Conservation (phyloP, 306 rosid genomes). For the Quercus parvula region DNA sequence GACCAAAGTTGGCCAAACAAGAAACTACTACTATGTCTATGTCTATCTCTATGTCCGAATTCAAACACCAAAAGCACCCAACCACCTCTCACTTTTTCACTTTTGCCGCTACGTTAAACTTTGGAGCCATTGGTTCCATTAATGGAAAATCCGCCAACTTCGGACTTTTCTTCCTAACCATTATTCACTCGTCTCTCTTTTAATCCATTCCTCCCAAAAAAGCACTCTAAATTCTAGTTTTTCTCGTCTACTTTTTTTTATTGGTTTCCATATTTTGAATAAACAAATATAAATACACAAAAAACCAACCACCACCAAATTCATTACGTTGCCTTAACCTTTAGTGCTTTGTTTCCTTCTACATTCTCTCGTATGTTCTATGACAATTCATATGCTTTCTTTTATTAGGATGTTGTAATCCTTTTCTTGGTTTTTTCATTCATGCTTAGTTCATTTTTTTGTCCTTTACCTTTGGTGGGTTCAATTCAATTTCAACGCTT, state of each 20-base stretch:
- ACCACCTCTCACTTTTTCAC: background rate
- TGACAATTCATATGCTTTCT: background rate
- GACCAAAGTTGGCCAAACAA: background rate
- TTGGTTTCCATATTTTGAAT: background rate
- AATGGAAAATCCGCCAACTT: slow-evolving; percentile 56
- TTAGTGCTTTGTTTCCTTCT: slow-evolving; percentile 4
- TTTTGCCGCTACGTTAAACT: slow-evolving; percentile 13
- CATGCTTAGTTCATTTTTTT: background rate
- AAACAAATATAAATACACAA: background rate
- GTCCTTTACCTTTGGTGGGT: background rate
- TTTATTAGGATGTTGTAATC: background rate
- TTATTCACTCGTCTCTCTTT: background rate
- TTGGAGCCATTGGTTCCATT: slow-evolving; percentile 27
- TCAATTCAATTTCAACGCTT: background rate
- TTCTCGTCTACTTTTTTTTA: background rate
- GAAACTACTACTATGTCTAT: too few species aligned
- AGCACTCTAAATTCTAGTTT: too few species aligned
- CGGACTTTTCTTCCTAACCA: slow-evolving; percentile 37
- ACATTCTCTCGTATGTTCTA: background rate
- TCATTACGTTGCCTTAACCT: background rate
- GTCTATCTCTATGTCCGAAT: background rate
- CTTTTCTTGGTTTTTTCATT: background rate
- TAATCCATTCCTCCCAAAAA: background rate
- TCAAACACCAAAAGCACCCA: background rate
- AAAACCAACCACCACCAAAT: background rate